These are phyloP conservation scores for Aspergillus japonicus DNA, from an alignment of 2,329 filamentous ascomycete species.

Conservation along the genomic window DNA sequence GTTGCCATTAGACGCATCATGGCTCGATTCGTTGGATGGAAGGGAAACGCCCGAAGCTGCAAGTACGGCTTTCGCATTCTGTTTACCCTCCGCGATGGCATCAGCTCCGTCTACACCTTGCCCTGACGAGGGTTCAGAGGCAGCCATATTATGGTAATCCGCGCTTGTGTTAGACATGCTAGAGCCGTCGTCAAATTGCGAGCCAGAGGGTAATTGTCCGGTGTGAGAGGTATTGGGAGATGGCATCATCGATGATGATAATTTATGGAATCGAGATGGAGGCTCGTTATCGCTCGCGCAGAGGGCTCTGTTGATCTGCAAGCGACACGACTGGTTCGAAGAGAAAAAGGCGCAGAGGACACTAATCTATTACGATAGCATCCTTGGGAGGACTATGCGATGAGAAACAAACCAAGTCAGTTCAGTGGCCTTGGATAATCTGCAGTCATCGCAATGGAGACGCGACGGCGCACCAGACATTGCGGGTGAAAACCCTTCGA, in stretches of 20 bases:
- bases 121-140: conserved; percentile 23
- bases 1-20: conserved; percentile 31
- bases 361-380: conserved; percentile 29
- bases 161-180: conserved; percentile 22
- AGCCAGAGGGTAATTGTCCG: conserved; percentile 25
- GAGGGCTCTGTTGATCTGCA: conserved; percentile 18
- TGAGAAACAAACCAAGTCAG: conserved; percentile 18
- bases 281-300: conserved; percentile 22
- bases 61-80: conserved; percentile 59
- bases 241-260: conserved; percentile 30
- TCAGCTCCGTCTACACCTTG: conserved; percentile 36
- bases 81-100: conserved; percentile 58
- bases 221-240: conserved; percentile 33
- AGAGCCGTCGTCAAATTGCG: conserved; percentile 26
- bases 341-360: conserved; percentile 6
- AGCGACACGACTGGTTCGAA: conserved; percentile 15
- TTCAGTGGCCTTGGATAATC: conserved; percentile 1
- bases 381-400: conserved; percentile 24
- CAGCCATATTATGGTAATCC: conserved; percentile 22
- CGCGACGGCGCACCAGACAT: conserved; percentile 18
- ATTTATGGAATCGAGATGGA: conserved; percentile 5
- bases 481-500: conserved; percentile 6
- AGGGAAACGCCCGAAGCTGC: conserved; percentile 49
- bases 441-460: conserved; percentile 9
- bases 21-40: conserved; percentile 27